Percentiles rank a stretch among this genome's conserved stretches.
Conservation (phyloP, 352 stramenopile genomes). For the Globisporangium acanthophoron region DNA sequence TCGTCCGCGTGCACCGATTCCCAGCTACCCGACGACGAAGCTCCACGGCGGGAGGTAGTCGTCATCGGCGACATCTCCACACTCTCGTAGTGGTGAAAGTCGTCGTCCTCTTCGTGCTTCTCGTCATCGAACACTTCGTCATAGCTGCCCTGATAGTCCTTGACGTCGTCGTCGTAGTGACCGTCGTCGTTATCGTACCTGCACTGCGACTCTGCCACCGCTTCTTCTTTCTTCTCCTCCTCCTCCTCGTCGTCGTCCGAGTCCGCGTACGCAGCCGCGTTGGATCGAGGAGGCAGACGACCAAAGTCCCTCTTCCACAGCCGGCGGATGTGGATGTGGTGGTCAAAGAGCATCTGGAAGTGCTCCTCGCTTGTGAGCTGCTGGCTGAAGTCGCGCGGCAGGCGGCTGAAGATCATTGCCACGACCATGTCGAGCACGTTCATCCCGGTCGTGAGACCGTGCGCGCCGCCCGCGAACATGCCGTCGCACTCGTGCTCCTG, state of each 20-base stretch:
- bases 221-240: constrained; percentile 12
- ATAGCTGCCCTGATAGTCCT: constrained; percentile 1
- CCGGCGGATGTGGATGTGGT: constrained; percentile 72
- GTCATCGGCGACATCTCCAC: constrained; percentile 6
- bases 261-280: constrained; percentile 3
- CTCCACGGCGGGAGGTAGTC: neutral
- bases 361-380: constrained; percentile 55
- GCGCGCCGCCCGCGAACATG: constrained; percentile 25
- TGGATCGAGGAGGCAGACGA: constrained; percentile 35
- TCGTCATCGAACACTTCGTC: constrained; percentile 5
- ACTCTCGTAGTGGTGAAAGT: constrained; percentile 9
- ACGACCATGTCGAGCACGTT: constrained; percentile 87
- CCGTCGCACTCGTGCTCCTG: constrained; percentile 39
- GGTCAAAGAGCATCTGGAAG: constrained; percentile 68
- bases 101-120: constrained; percentile 9
- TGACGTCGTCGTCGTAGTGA: constrained; percentile 9
- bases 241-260: constrained; percentile 9
- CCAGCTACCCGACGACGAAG: constrained; percentile 23
- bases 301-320: constrained; percentile 86
- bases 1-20: constrained; percentile 18
- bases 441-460: constrained; percentile 29
- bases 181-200: constrained; percentile 3
- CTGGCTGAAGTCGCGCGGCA: constrained; percentile 59
- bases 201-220: neutral
- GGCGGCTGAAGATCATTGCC: constrained; percentile 78